Evolutionary conservation across 495 filamentous ascomycete species (phyloP), one percentile per base, ranked within the genome.

Genomic region (Penicillium arizonense): DNA sequence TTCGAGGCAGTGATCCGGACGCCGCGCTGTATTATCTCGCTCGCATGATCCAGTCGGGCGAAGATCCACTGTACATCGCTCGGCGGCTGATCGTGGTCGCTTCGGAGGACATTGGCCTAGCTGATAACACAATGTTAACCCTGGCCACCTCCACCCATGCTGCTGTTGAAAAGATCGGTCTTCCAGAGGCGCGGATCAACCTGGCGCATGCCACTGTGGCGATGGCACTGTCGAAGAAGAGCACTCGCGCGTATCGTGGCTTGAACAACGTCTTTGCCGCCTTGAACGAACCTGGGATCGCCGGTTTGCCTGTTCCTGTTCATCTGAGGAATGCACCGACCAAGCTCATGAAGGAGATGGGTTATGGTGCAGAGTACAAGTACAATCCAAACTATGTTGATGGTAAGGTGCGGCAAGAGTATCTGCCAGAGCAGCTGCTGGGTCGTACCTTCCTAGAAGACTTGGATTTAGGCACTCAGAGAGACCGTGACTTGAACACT

Each of bases 21-120:
- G 94, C 91, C 0, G 78, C 91, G 1, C 77, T 98, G 3, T 97
- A 96, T 72, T 98, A 97, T 66, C 82, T 98, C 5, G 87, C 88
- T 3, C 87, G 94, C 39, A 98, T 98, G 94, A 80, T 98, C n/a
- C 85, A 94, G 55, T 91, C 88, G 1, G 94, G 94, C 35, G 94
- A 98, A 68, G 94, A 97, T 62, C 91, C 93, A 0, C 74, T 97
- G 0, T 97, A 88, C 64, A 88, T 98, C 34, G 92, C 94, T 5
- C 83, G 94, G 3, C 83, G 94, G 12, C 84, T 98, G 77, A 87
- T 98, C 11, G 91, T 96, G 2, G 85, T 96, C 38, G 90, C 91
- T 0, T 91, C 87, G 7, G 92, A 97, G 60, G 92, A 97, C 59
- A 85, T 98, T 42, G 94, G 94, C 1, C 72, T 98, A 2, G 94